phyloP scores from a whole-genome alignment of 148 eudicot species.

The Diospyros lotus region DNA sequence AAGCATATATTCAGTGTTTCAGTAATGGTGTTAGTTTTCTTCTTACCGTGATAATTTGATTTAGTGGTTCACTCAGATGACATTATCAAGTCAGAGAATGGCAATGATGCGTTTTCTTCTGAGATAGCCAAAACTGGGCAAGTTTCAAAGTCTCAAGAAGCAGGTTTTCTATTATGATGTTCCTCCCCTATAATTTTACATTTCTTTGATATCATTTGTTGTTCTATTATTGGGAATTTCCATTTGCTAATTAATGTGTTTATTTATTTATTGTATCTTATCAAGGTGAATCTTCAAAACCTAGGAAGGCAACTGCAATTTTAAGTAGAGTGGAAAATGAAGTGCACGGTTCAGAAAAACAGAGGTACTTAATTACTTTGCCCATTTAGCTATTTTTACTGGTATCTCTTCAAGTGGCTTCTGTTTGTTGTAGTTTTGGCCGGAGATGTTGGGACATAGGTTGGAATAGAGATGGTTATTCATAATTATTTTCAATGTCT shows the following conservation, averaged over 20 bases:
- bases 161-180: constrained; percentile 18
- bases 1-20: background rate
- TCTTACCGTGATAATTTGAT: constrained; percentile 7
- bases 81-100: constrained; percentile 20
- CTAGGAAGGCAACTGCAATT: constrained; percentile 31
- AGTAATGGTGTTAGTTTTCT: background rate
- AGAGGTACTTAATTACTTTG: constrained; percentile 33
- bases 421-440: background rate
- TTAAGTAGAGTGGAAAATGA: constrained; percentile 30
- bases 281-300: constrained; percentile 28
- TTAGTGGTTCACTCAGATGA: constrained; percentile 34
- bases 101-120: constrained; percentile 1
- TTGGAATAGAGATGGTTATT: background rate
- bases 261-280: background rate
- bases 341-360: constrained; percentile 59
- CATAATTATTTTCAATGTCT: background rate
- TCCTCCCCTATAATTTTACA: background rate
- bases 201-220: background rate
- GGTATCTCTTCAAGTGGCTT: constrained; percentile 8
- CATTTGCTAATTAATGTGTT: background rate
- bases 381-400: background rate
- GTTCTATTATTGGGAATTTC: background rate
- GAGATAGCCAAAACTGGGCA: constrained; percentile 11
- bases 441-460: background rate
- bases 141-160: constrained; percentile 11